A percentile compares a stretch with the other conserved stretches of the same genome.
phyloP scores from a whole-genome alignment of 805 yeast genomes.

The Yamadazyma akitaensis region DNA sequence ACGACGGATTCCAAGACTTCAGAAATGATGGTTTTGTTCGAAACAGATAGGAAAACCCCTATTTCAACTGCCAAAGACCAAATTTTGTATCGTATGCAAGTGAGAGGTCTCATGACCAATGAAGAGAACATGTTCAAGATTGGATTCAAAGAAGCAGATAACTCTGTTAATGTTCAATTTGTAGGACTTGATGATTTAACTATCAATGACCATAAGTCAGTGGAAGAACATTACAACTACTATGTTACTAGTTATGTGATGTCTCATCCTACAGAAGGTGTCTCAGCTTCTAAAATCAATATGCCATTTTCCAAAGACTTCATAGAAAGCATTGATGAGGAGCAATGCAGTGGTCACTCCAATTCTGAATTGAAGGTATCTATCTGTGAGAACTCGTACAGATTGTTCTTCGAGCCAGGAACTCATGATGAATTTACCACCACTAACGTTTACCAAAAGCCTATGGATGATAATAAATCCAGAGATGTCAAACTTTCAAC shows the following conservation, averaged over 20 bases:
- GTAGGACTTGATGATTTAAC: slow-evolving; percentile 88
- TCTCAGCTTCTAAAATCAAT: slow-evolving; percentile 68
- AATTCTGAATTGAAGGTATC: slow-evolving; percentile 74
- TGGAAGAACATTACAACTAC: slow-evolving; percentile 87
- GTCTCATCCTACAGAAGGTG: slow-evolving; percentile 97
- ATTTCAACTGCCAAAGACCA: slow-evolving; percentile 80
- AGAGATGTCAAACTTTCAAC: slow-evolving; percentile 29
- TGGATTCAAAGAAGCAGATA: slow-evolving; percentile 54
- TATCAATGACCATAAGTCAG: slow-evolving; percentile 60
- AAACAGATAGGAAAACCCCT: slow-evolving; percentile 64
- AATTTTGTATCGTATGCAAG: slow-evolving; percentile 85
- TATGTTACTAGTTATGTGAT: slow-evolving; percentile 88
- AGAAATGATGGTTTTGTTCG: slow-evolving; percentile 78
- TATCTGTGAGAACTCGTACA: slow-evolving; percentile 72
- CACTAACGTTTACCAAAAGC: slow-evolving; percentile 45
- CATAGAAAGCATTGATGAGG: slow-evolving; percentile 54
- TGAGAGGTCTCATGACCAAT: slow-evolving; percentile 67
- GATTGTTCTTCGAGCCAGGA: slow-evolving; percentile 74
- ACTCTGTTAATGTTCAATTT: slow-evolving; percentile 67
- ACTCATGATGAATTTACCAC: slow-evolving; percentile 79
- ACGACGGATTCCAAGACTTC: slow-evolving; percentile 76
- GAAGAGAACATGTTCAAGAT: slow-evolving; percentile 95
- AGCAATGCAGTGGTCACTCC: slow-evolving; percentile 58
- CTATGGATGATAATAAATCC: slow-evolving; percentile 21
- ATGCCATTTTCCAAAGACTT: slow-evolving; percentile 73